Percentiles rank a stretch among this genome's conserved stretches.
These are phyloP conservation scores for Coelastrella sp. DNA, from an alignment of 139 green algal species.

Conservation along the genomic window DNA sequence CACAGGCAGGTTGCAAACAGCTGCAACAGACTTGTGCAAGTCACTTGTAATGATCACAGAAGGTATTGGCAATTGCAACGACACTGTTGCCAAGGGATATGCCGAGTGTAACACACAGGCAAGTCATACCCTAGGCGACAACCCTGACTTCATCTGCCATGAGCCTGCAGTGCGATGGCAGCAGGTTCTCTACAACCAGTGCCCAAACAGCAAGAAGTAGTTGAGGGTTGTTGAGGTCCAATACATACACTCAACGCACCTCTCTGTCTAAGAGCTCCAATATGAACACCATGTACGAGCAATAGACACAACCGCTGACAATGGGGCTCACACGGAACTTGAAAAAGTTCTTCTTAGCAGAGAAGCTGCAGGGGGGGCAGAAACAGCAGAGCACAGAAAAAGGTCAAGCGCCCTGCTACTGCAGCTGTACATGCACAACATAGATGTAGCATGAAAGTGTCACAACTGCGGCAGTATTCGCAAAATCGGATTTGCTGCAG, in stretches of 20 bases:
- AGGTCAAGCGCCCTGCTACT: neutral
- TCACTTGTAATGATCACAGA: neutral
- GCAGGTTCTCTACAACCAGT: neutral
- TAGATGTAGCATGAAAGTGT: neutral
- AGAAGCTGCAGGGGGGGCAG: constrained; percentile 11
- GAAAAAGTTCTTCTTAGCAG: constrained; percentile 46
- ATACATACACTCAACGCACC: neutral
- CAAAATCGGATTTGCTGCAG: too few species aligned
- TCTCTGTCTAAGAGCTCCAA: neutral
- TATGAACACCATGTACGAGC: constrained; percentile 39
- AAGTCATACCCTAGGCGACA: too few species aligned
- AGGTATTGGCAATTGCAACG: neutral
- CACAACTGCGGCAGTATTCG: too few species aligned
- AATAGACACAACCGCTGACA: constrained; percentile 27
- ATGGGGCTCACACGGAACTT: constrained; percentile 46
- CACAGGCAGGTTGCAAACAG: neutral
- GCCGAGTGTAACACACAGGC: neutral
- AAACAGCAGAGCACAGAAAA: neutral
- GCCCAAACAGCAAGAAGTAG: neutral
- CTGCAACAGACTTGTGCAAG: neutral
- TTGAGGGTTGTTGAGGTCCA: neutral
- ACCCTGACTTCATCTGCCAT: too few species aligned
- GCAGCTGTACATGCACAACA: neutral
- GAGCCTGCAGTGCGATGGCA: too few species aligned
- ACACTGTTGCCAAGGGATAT: neutral